Base-by-base conservation (phyloP, 768 basidiomycete species). In the Calocybe indica region DNA sequence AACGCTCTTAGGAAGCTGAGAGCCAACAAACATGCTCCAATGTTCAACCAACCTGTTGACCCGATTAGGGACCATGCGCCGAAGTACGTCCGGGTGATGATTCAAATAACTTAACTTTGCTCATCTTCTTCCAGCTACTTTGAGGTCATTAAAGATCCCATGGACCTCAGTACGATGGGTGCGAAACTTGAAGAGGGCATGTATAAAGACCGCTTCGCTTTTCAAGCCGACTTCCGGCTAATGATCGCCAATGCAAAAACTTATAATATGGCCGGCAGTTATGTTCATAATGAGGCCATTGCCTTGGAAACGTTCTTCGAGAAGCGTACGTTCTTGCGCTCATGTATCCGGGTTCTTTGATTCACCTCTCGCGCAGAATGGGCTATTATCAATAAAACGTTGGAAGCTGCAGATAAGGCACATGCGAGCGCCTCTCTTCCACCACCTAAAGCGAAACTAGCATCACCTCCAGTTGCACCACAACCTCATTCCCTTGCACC, bases 31-130 rank as follows among this genome's bases (percentile, higher is more conserved):
- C 81, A 79, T 50, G 83, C 88, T 3, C 62, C 66, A 28, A 58
- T 88, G 45, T 98, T 98, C 66, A 70, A 83, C 37, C 82, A 88
- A 49, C 92, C 95, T 31, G 95, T 98, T n/a, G 93, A 96, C 66
- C 93, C 93, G n/a, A 80, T 95, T 37, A 76, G 92, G 53, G 93
- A 96, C 57, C 78, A 80, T 58, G 93, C 92, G 7, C 90, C 90
- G 12, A 88, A 88, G 89, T 95, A 62, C 45, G 78, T 73, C 39
- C 14, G 5, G 5, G 5, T 41, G n/a, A 28, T 15, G 11, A 22
- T 30, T 47, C 7, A n/a, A 12, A 12, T 14, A 11, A 32, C 40
- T 29, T 10, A 22, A 40, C 30, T 30, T 48, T 46, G 59, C 28
- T 64, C 49, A 43, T 14, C 9, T 46, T 35, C 12, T 36, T 53